Base-by-base conservation (phyloP, 176 grass and related monocot genomes). In the Raddia distichophylla region DNA sequence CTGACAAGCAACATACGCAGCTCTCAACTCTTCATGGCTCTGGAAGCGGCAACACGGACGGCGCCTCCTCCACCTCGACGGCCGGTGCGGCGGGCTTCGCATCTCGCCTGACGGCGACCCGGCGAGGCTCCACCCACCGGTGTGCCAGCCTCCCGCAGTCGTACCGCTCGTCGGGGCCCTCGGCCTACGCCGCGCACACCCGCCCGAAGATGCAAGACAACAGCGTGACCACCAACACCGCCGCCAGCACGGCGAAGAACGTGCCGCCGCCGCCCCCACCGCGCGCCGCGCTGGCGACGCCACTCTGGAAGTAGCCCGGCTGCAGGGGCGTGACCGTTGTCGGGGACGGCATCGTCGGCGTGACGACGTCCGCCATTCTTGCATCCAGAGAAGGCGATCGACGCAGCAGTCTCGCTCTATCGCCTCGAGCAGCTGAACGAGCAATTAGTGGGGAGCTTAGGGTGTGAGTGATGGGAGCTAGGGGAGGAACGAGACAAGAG, bases 181-280 rank as follows among this genome's bases (percentile, higher is more conserved):
- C 87, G 58, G 77, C 86, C 11, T 81, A 60, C 42, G 2, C 45
- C 45, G 88, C 63, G 81, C 90, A 98, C 37, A 88, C 86, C 55
- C 86, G 78, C 9, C 93, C 96, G 78, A 91, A 79, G 69, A 99
- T 19, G 84, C 96, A 99, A 18, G 96, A 93, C 75, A 99, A 52
- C 59, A 85, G 7, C 5, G 91, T 93, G 79, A 99, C 75, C 56
- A 95, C 73, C 67, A 95, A 10, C 22, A 98, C 82, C 43, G 83
- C 91, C 10, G 69, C 78, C 46, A 98, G 82, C 73, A 99, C 96
- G 37, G 60, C 89, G 3, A 95, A 91, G 80, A 99, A 99, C 17
- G 87, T 67, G 45, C 89, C 96, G 7, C 93, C 86, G 68, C 90
- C 91, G 1, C 27, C 27, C 27, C 27, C 27, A 27, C 27, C 27